Evolutionary conservation across 345 rosid species (phyloP).

Genomic region (Jatropha curcas): DNA sequence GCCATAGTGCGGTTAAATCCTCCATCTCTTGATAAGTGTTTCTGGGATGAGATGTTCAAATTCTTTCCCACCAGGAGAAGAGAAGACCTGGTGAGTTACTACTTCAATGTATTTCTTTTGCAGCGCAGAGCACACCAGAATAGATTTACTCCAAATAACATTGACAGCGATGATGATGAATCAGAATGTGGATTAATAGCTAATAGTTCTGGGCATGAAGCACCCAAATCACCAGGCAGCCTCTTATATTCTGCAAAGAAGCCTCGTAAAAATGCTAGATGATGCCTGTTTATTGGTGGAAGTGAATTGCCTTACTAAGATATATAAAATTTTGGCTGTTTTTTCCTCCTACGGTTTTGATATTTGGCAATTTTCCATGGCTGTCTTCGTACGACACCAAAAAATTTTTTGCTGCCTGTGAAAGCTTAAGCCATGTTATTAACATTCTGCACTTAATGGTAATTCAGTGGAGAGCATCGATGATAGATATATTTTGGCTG

Average conservation of each 20-base stretch:
- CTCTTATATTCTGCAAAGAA: slow-evolving; percentile 59
- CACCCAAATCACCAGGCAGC: slow-evolving; percentile 38
- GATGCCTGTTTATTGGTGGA: neutral
- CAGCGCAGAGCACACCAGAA: slow-evolving; percentile 75
- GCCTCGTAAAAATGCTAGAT: slow-evolving; percentile 12
- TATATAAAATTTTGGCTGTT: slow-evolving; percentile 6
- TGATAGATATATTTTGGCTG: neutral
- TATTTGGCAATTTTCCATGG: slow-evolving; percentile 8
- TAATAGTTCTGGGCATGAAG: slow-evolving; percentile 29
- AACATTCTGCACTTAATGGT: neutral
- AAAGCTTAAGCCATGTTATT: neutral
- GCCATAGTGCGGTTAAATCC: slow-evolving; percentile 40
- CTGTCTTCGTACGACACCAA: neutral
- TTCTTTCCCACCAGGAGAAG: slow-evolving; percentile 48
- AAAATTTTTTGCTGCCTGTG: neutral
- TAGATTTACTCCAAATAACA: slow-evolving; percentile 45
- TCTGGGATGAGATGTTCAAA: slow-evolving; percentile 52
- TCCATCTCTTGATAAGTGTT: slow-evolving; percentile 32
- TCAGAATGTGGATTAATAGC: slow-evolving; percentile 27
- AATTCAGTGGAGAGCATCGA: neutral
- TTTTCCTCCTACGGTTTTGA: neutral
- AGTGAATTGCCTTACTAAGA: neutral
- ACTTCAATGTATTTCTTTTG: slow-evolving; percentile 71
- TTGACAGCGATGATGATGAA: slow-evolving; percentile 59
- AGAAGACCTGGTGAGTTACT: slow-evolving; percentile 67